These are phyloP conservation scores for Naganishia antarctica DNA, from an alignment of 768 basidiomycete species.

Conservation along the genomic window DNA sequence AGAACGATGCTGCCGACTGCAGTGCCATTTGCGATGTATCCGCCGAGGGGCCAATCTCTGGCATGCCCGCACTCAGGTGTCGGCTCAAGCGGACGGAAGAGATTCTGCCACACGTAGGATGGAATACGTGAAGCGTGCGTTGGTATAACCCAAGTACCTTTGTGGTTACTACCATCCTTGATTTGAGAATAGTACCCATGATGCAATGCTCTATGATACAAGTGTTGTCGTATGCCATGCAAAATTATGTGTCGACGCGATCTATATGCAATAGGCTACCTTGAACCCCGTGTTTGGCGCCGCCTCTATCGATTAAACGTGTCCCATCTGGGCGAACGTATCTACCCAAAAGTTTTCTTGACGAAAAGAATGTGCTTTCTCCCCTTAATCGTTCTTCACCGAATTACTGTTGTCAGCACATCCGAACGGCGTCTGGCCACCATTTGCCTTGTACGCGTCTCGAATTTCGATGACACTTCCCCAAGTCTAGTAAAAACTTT, in stretches of 20 bases:
- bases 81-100: too few species aligned
- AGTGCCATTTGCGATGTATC: too few species aligned
- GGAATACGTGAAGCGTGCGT: too few species aligned
- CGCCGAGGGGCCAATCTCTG: too few species aligned
- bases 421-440: slow-evolving; percentile 11
- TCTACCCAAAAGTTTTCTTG: too few species aligned
- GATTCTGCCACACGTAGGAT: too few species aligned
- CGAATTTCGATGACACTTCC: slow-evolving; percentile 22
- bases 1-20: too few species aligned
- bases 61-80: too few species aligned
- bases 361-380: not conserved
- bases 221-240: slow-evolving; percentile 4
- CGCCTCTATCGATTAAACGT: too few species aligned
- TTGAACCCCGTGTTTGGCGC: not conserved
- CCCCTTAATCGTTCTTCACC: not conserved
- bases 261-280: slow-evolving; percentile 7
- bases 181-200: not conserved
- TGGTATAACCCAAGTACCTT: too few species aligned
- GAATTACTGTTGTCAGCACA: slow-evolving; percentile 25
- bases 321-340: too few species aligned
- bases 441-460: slow-evolving; percentile 9
- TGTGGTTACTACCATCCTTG: too few species aligned
- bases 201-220: slow-evolving; percentile 17
- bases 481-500: not conserved
- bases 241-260: not conserved